phyloP scores from a whole-genome alignment of 495 filamentous ascomycete genomes.

The Aspergillus olivimuriae region DNA sequence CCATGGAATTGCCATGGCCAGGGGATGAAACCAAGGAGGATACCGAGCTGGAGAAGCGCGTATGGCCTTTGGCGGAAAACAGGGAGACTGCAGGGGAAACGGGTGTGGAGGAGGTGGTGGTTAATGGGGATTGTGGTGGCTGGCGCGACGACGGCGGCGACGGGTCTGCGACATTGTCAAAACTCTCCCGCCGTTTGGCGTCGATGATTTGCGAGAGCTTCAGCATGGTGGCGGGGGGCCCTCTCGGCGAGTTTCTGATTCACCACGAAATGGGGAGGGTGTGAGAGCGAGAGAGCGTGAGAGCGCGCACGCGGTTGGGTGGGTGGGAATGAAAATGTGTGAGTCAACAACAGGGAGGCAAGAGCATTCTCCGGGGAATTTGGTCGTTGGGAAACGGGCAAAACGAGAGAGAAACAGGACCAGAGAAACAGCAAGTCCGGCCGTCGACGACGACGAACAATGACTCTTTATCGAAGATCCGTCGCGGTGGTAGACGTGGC shows the following conservation, averaged over 20 bases:
- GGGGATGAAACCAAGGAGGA: constrained; percentile 54
- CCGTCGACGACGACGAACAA: constrained; percentile 1
- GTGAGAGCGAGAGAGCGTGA: constrained; percentile 6
- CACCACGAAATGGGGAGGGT: constrained; percentile 4
- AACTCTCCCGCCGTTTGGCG: constrained; percentile 21
- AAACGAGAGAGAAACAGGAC: background rate
- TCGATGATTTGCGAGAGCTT: constrained; percentile 24
- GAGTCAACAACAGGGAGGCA: background rate
- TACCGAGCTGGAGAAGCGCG: constrained; percentile 48
- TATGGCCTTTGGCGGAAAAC: constrained; percentile 36
- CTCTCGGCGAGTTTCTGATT: no score
- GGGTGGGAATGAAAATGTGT: constrained; percentile 1
- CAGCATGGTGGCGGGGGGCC: constrained; percentile 17
- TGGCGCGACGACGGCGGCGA: constrained; percentile 14
- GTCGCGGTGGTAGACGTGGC: constrained; percentile 8
- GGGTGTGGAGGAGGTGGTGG: constrained; percentile 35
- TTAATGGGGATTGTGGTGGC: constrained; percentile 26
- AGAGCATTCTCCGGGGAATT: constrained; percentile 5
- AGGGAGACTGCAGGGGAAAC: constrained; percentile 38
- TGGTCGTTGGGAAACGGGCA: constrained; percentile 1
- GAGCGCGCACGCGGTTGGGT: constrained; percentile 2
- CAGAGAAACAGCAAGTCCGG: background rate
- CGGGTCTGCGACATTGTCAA: constrained; percentile 18
- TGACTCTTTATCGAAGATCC: constrained; percentile 4
- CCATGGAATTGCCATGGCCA: constrained; percentile 45